Conservation (phyloP, 345 rosid species). For the Stellera chamaejasme region DNA sequence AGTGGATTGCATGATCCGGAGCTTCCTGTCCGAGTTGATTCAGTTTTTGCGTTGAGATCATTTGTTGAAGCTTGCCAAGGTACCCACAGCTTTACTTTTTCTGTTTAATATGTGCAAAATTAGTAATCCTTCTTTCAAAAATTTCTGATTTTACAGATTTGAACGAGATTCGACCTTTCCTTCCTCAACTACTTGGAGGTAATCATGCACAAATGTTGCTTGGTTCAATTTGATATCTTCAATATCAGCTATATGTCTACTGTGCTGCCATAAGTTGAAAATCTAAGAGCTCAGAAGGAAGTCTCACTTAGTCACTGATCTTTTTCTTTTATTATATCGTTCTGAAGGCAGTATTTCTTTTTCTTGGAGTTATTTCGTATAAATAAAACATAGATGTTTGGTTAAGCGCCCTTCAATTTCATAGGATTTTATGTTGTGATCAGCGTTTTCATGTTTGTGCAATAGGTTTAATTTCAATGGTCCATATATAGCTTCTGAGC, state of each 20-base stretch:
- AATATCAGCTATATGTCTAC: too few species aligned
- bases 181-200: slow-evolving; percentile 94
- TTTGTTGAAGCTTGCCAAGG: slow-evolving; percentile 94
- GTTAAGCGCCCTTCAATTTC: too few species aligned
- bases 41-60: slow-evolving; percentile 87
- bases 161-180: slow-evolving; percentile 86
- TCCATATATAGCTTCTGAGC: not conserved
- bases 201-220: slow-evolving; percentile 8
- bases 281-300: too few species aligned
- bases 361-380: too few species aligned
- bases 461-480: not conserved
- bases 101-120: not conserved
- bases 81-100: slow-evolving; percentile 16
- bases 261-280: too few species aligned
- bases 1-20: slow-evolving; percentile 84
- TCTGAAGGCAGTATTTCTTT: too few species aligned
- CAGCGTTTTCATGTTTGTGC: too few species aligned
- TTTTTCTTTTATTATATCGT: too few species aligned
- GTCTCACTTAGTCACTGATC: too few species aligned
- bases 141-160: slow-evolving; percentile 43
- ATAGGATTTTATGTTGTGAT: too few species aligned
- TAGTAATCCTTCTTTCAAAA: not conserved
- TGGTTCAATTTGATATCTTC: too few species aligned
- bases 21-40: slow-evolving; percentile 94
- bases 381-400: too few species aligned